These are phyloP conservation scores for Colletotrichum sp. DNA, from an alignment of 2,329 filamentous ascomycete genomes.

Conservation along the genomic window DNA sequence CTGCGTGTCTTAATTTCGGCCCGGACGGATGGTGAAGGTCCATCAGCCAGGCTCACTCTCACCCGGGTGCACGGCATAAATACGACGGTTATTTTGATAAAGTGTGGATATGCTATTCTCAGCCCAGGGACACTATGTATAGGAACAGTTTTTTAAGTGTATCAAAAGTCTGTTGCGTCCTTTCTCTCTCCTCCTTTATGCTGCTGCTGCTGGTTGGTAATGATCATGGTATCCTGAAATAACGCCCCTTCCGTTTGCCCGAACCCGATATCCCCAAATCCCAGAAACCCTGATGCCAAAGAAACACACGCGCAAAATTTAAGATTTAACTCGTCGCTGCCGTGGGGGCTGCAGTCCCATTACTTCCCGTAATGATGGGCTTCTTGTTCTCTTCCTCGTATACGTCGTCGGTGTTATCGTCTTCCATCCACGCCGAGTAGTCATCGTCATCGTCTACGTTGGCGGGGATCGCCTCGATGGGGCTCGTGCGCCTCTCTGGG, in stretches of 20 bases:
- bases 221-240: neutral
- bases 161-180: neutral
- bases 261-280: neutral
- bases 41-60: neutral
- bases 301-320: neutral
- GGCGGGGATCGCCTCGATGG: slow-evolving; percentile 21
- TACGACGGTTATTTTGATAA: neutral
- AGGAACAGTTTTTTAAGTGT: neutral
- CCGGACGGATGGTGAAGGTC: neutral
- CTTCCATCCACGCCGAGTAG: slow-evolving; percentile 38
- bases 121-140: neutral
- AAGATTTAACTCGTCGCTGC: neutral
- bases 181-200: neutral
- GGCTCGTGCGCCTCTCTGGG: slow-evolving; percentile 9
- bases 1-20: neutral
- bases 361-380: neutral
- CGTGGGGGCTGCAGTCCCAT: neutral
- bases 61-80: neutral
- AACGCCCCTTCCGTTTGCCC: neutral
- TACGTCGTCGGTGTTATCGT: neutral
- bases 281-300: neutral
- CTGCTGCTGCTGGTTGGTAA: neutral
- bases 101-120: neutral
- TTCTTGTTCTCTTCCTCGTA: slow-evolving; percentile 1
- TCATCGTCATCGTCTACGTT: slow-evolving; percentile 32